Conservation (phyloP, 148 eudicot species). For the Rhododendron henanense region DNA sequence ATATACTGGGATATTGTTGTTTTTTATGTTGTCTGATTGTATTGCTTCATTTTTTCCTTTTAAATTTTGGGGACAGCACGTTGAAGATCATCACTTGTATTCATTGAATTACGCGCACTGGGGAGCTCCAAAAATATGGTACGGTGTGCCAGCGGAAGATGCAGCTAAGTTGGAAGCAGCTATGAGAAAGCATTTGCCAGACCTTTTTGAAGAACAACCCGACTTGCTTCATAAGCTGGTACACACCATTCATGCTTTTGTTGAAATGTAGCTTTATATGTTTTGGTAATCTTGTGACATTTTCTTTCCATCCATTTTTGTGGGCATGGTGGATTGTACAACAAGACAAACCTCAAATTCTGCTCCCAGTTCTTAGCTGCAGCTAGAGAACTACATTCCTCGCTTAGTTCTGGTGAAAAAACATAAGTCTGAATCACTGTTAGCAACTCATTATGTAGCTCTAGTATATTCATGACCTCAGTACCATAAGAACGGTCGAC, state of each 20-base stretch:
- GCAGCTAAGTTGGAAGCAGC: constrained; percentile 80
- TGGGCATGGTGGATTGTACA: background rate
- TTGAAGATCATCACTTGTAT: constrained; percentile 94
- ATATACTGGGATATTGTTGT: background rate
- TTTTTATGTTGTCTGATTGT: constrained; percentile 1
- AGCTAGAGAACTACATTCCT: background rate
- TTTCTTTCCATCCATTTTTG: background rate
- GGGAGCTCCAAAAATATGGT: constrained; percentile 99
- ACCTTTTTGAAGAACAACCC: constrained; percentile 93
- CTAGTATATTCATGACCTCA: background rate
- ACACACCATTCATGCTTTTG: constrained; percentile 7
- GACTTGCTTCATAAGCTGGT: constrained; percentile 99
- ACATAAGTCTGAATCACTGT: background rate
- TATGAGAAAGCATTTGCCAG: constrained; percentile 88
- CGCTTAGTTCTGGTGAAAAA: background rate
- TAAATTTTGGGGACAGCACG: constrained; percentile 56
- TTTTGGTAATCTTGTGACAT: background rate
- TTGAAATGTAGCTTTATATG: background rate
- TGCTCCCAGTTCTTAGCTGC: background rate
- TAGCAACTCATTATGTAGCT: background rate
- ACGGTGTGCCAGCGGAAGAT: constrained; percentile 85
- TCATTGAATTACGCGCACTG: constrained; percentile 95
- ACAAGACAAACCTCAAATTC: background rate
- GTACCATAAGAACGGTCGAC: background rate
- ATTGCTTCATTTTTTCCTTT: constrained; percentile 12